These are phyloP conservation scores for Xylaria bambusicola DNA, from an alignment of 495 filamentous ascomycete species.

Conservation along the genomic window DNA sequence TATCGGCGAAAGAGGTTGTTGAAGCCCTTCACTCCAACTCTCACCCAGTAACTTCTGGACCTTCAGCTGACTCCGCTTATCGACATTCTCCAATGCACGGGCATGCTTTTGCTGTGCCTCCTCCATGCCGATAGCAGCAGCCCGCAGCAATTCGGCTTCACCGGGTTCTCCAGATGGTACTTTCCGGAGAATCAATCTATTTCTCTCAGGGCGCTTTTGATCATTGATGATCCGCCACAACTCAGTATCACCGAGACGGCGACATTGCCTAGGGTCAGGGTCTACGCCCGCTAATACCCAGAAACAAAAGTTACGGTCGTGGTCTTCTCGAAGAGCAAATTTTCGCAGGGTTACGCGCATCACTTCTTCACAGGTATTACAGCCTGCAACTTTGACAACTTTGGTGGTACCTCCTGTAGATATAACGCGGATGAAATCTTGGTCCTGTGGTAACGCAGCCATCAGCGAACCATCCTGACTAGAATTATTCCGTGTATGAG, in stretches of 20 bases:
- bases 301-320: slow-evolving; percentile 79
- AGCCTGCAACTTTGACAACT: slow-evolving; percentile 85
- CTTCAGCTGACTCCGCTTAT: slow-evolving; percentile 70
- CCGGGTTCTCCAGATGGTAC: slow-evolving; percentile 86
- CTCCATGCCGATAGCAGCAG: slow-evolving; percentile 79
- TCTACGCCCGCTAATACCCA: slow-evolving; percentile 82
- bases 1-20: slow-evolving; percentile 78
- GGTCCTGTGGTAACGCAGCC: slow-evolving; percentile 73
- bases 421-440: slow-evolving; percentile 86
- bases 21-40: slow-evolving; percentile 72
- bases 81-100: slow-evolving; percentile 61
- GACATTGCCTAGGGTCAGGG: slow-evolving; percentile 72
- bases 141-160: slow-evolving; percentile 73
- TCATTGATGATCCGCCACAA: slow-evolving; percentile 82
- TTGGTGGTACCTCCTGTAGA: slow-evolving; percentile 88
- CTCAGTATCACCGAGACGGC: slow-evolving; percentile 79
- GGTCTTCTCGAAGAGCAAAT: slow-evolving; percentile 71
- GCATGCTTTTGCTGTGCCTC: slow-evolving; percentile 74
- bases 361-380: slow-evolving; percentile 87
- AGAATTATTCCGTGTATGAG: slow-evolving; percentile 63
- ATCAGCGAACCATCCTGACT: slow-evolving; percentile 82
- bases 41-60: slow-evolving; percentile 83
- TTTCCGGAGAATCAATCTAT: slow-evolving; percentile 85
- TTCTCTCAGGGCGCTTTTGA: slow-evolving; percentile 73
- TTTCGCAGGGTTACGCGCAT: slow-evolving; percentile 84